Base-by-base conservation (phyloP, 2,329 filamentous ascomycete species). In the Rachicladosporium sp. region DNA sequence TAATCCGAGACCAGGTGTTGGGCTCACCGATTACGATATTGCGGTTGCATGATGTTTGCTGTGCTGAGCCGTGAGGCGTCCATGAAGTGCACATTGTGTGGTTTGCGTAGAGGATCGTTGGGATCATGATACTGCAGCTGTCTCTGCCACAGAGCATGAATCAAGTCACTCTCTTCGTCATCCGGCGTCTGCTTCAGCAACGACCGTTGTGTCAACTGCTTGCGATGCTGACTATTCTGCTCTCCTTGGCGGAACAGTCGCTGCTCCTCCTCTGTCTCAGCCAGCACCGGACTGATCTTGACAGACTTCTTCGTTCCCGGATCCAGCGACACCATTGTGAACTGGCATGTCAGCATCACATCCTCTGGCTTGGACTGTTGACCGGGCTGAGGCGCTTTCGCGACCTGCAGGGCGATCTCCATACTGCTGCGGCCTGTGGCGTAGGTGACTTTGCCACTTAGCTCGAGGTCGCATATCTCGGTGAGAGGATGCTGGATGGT, bases 241-340 rank as follows among this genome's bases (percentile, higher is more conserved):
- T 81, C 74, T 12, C 80, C 80, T 40, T 73, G 63, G 12, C 64
- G 67, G 59, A 74, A 85, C 1, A 82, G 62, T 1, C 63, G 64
- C 46, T 76, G 73, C 55, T 86, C 80, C 41, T 81, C 77, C 4
- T 70, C 65, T 0, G 74, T 83, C 47, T 80, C 73, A 31, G 78
- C 52, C 10, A 76, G 60, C 3, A 80, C 61, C 0, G 79, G 75
- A 21, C 73, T 73, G 40, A 82, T 73, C 11, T 72, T 68, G 10
- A 77, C 72, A 0, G 79, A 74, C 43, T 73, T 79, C 58, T 78
- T 82, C 1, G 79, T 84, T 3, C 53, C 62, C 2, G 80, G 78
- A 49, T 85, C 75, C 8, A 85, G 63, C 2, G 80, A 82, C 0
- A 85, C 81, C 81, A 86, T 85, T 1, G 80, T 85, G 52, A 84